Evolutionary conservation across 805 yeast species (phyloP).

Genomic region (Ogataea ramenticola): DNA sequence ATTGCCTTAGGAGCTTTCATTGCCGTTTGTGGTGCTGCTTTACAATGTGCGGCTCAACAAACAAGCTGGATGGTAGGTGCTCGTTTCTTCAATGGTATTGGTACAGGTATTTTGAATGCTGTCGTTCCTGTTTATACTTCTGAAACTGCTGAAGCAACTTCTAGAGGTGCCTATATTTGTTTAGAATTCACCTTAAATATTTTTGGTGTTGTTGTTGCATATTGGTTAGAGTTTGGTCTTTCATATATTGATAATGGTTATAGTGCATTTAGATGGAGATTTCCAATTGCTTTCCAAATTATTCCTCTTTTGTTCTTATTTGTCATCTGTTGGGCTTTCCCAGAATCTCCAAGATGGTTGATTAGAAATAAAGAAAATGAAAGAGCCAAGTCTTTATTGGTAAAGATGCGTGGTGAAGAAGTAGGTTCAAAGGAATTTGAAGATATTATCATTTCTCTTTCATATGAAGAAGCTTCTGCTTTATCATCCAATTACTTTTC

Average conservation of each 20-base stretch:
- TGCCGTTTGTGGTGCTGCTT: slow-evolving; percentile 24
- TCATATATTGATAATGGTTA: slow-evolving; percentile 23
- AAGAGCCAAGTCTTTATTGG: slow-evolving; percentile 35
- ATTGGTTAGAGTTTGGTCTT: slow-evolving; percentile 31
- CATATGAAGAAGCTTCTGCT: slow-evolving; percentile 20
- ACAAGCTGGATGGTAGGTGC: slow-evolving; percentile 24
- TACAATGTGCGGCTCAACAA: slow-evolving; percentile 15
- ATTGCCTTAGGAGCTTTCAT: slow-evolving; percentile 13
- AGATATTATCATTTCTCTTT: slow-evolving; percentile 16
- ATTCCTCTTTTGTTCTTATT: slow-evolving; percentile 11
- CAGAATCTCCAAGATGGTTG: slow-evolving; percentile 41
- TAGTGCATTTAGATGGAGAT: slow-evolving; percentile 22
- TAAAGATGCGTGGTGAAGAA: slow-evolving; percentile 30
- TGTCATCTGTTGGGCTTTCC: slow-evolving; percentile 19
- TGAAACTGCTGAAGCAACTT: slow-evolving; percentile 28
- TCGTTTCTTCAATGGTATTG: slow-evolving; percentile 27
- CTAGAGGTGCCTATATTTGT: slow-evolving; percentile 27
- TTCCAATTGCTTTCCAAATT: slow-evolving; percentile 27
- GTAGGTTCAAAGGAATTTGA: slow-evolving; percentile 16
- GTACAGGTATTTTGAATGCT: slow-evolving; percentile 29
- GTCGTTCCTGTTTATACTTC: slow-evolving; percentile 32
- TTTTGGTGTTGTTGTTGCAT: slow-evolving; percentile 25
- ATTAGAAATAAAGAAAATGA: slow-evolving; percentile 30
- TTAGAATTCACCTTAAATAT: slow-evolving; percentile 25
- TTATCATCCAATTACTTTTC: slow-evolving; percentile 19